These are phyloP conservation scores for Kazachstania taianensis DNA, from an alignment of 805 yeast genomes.

Conservation along the genomic window DNA sequence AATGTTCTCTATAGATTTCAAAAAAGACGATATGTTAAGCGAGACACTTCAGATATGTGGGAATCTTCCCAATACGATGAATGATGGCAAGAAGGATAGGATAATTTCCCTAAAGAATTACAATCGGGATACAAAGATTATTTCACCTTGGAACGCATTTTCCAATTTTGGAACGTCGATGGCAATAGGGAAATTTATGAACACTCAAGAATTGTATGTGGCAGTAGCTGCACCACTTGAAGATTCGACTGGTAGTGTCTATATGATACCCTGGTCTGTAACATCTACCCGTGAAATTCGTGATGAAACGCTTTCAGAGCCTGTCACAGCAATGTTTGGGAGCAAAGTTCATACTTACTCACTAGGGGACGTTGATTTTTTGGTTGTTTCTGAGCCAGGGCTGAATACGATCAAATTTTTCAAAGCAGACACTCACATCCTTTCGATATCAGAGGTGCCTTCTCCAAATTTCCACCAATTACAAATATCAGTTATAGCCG, in stretches of 20 bases:
- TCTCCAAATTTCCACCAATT: constrained; percentile 14
- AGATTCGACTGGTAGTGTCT: constrained; percentile 34
- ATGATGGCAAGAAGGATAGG: background rate
- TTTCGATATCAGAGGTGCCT: constrained; percentile 13
- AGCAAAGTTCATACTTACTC: constrained; percentile 26
- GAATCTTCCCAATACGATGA: constrained; percentile 10
- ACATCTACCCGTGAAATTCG: background rate
- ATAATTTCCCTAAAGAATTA: background rate
- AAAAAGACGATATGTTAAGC: constrained; percentile 5
- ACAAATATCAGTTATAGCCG: constrained; percentile 31
- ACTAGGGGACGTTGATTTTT: constrained; percentile 25
- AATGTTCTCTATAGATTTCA: background rate
- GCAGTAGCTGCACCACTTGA: constrained; percentile 47
- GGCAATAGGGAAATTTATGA: constrained; percentile 34
- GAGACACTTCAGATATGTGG: constrained; percentile 12
- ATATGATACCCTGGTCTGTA: constrained; percentile 32
- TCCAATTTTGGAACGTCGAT: constrained; percentile 40
- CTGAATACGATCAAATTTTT: constrained; percentile 32
- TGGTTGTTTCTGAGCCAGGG: constrained; percentile 47
- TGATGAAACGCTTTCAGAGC: constrained; percentile 2
- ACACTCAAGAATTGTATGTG: constrained; percentile 30
- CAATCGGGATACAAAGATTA: background rate
- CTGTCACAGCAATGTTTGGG: constrained; percentile 33
- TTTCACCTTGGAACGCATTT: constrained; percentile 19
- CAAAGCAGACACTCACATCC: constrained; percentile 17